These are phyloP conservation scores for Oryza coarctata DNA, from an alignment of 176 grass and related monocot genomes.

Conservation along the genomic window DNA sequence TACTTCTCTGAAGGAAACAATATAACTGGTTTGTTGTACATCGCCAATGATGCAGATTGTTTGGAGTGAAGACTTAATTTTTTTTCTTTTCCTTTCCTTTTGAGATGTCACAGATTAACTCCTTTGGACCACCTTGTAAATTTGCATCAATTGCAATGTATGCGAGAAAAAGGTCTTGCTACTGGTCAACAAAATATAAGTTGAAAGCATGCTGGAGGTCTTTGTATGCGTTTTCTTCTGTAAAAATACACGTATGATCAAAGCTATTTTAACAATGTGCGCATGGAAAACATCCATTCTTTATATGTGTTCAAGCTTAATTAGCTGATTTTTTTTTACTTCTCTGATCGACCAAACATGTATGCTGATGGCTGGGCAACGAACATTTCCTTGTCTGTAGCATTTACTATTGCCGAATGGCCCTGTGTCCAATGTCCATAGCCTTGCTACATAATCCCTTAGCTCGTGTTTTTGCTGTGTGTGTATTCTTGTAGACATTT, in stretches of 20 bases:
- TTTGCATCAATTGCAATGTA: constrained; percentile 17
- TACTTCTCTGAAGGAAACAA: not conserved
- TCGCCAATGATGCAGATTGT: constrained; percentile 6
- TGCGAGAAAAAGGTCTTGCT: constrained; percentile 58
- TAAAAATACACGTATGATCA: not conserved
- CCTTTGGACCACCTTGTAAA: constrained; percentile 10
- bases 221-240: not conserved
- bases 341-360: not conserved
- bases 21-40: not conserved
- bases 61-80: not conserved
- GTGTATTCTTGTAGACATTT: not conserved
- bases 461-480: not conserved
- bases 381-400: not conserved
- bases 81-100: not conserved
- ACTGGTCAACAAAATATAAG: constrained; percentile 62
- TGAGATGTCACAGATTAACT: not conserved
- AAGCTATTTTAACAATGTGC: not conserved
- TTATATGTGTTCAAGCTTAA: not conserved
- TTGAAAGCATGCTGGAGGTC: not conserved
- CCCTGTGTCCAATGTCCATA: not conserved
- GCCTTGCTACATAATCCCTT: not conserved
- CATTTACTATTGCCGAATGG: no score
- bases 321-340: not conserved
- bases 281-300: not conserved
- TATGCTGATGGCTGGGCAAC: not conserved